phyloP scores from a whole-genome alignment of 768 basidiomycete genomes.

The Amanita subjunquillea region DNA sequence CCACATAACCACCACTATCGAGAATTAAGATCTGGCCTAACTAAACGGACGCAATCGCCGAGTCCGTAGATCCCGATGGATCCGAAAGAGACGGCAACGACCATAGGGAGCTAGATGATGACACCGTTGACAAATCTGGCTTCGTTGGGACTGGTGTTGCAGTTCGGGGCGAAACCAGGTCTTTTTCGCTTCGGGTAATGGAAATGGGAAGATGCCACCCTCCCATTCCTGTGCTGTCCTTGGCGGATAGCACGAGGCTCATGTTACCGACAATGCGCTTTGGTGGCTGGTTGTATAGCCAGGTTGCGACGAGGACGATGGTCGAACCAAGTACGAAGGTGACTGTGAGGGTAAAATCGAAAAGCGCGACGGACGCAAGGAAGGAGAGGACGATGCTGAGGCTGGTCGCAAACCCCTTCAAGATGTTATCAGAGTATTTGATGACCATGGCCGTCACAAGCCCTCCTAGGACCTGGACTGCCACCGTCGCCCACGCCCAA shows the following conservation, averaged over 20 bases:
- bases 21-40: slow-evolving; percentile 1
- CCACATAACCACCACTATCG: neutral
- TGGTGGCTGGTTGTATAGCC: slow-evolving; percentile 78
- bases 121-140: slow-evolving; percentile 16
- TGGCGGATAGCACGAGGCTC: neutral
- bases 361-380: slow-evolving; percentile 82
- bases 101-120: slow-evolving; percentile 22
- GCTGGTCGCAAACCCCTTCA: slow-evolving; percentile 93
- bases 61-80: slow-evolving; percentile 14
- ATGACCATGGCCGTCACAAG: slow-evolving; percentile 89
- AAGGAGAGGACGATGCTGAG: slow-evolving; percentile 93
- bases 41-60: slow-evolving; percentile 10
- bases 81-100: slow-evolving; percentile 16
- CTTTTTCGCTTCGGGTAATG: slow-evolving; percentile 16
- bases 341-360: slow-evolving; percentile 79
- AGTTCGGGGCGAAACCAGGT: slow-evolving; percentile 6
- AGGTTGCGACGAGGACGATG: slow-evolving; percentile 81
- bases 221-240: neutral
- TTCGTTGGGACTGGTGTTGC: slow-evolving; percentile 9
- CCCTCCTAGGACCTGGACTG: slow-evolving; percentile 85
- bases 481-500: slow-evolving; percentile 89
- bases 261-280: slow-evolving; percentile 11
- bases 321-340: slow-evolving; percentile 79
- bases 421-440: slow-evolving; percentile 86
- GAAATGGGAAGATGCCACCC: slow-evolving; percentile 5